Evolutionary conservation across 2,329 filamentous ascomycete species (phyloP), one percentile per base, ranked within the genome.

Genomic region (Nemania diffusa): DNA sequence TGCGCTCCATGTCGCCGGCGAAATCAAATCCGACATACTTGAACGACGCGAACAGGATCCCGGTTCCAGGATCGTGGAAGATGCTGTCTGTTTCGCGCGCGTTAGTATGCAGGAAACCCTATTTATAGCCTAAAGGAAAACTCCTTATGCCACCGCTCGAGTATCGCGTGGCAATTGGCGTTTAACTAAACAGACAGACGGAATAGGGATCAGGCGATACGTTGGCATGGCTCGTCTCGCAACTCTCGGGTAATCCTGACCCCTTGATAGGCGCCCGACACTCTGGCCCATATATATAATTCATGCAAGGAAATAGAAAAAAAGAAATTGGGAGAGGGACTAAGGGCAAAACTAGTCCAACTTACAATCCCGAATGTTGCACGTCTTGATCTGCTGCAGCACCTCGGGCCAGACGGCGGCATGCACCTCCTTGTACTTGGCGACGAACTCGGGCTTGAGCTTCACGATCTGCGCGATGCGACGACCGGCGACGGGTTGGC

Each of bases 341-440:
- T n/a, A 44, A 34, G 20, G 5, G 2, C 1, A 53, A 5, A 37
- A 53, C 6, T 11, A 24, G n/a, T 26, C 22, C 15, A 5, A 79
- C 84, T 68, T 79, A 90, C 88, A 95, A 75, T 95, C 92, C 68
- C 84, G 81, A 65, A 95, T 92, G 71, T 91, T 91, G 77, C 89
- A 92, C 46, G 90, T 87, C 76, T 90, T 88, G 75, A 95, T 94
- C 80, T 93, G 90, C 77, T 88, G 84, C 37, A 92, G 80, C 0
- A 96, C 91, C 73, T 92, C 90, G 5, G 91, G 91, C 92, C 92
- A 95, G 0, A 93, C 91, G 4, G 84, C 85, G 6, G 88, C 88
- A 76, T 94, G 92, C 69, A 88, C 90, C 73, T 89, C 85, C 78
- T 92, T 94, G 81, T 94, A 95, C 71, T 89, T 86, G 24, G 86